Evolutionary conservation across 2,329 filamentous ascomycete species (phyloP).

Genomic region (Paraphaeosphaeria minitans): DNA sequence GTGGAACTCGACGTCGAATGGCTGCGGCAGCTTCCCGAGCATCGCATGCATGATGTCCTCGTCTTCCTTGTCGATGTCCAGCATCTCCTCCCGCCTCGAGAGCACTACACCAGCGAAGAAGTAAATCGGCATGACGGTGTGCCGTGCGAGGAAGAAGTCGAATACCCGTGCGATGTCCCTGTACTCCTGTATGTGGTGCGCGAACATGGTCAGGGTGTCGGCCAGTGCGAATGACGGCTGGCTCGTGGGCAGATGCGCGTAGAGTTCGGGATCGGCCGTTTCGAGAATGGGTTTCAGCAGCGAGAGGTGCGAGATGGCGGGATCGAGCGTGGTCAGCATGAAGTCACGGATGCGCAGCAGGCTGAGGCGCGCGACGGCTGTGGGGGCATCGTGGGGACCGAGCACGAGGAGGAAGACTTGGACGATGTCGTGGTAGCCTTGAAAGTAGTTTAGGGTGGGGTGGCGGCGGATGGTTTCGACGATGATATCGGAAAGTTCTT

Average conservation of each 20-base stretch:
- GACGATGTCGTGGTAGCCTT: slow-evolving; percentile 98
- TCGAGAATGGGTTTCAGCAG: slow-evolving; percentile 83
- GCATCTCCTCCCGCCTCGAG: slow-evolving; percentile 78
- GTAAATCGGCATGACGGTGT: slow-evolving; percentile 89
- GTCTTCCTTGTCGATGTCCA: slow-evolving; percentile 74
- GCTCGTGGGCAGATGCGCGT: slow-evolving; percentile 73
- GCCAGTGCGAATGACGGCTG: slow-evolving; percentile 92
- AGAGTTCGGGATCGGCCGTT: slow-evolving; percentile 72
- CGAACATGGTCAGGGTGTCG: slow-evolving; percentile 94
- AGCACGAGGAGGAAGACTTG: slow-evolving; percentile 93
- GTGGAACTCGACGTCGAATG: slow-evolving; percentile 78
- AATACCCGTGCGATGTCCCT: slow-evolving; percentile 88
- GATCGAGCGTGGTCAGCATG: slow-evolving; percentile 87
- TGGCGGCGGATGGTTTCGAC: slow-evolving; percentile 77
- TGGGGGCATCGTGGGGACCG: slow-evolving; percentile 63
- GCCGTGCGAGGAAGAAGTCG: slow-evolving; percentile 84
- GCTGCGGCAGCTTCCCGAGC: slow-evolving; percentile 82
- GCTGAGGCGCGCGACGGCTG: slow-evolving; percentile 79
- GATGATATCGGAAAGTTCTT: slow-evolving; percentile 80
- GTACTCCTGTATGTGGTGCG: slow-evolving; percentile 92
- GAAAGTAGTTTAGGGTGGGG: slow-evolving; percentile 91
- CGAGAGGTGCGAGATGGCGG: slow-evolving; percentile 82
- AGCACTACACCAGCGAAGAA: slow-evolving; percentile 80
- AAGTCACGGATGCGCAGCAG: slow-evolving; percentile 93
- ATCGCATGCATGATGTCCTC: slow-evolving; percentile 91